Conservation (phyloP, 768 basidiomycete genomes). For the Guyanaporus albipodus region DNA sequence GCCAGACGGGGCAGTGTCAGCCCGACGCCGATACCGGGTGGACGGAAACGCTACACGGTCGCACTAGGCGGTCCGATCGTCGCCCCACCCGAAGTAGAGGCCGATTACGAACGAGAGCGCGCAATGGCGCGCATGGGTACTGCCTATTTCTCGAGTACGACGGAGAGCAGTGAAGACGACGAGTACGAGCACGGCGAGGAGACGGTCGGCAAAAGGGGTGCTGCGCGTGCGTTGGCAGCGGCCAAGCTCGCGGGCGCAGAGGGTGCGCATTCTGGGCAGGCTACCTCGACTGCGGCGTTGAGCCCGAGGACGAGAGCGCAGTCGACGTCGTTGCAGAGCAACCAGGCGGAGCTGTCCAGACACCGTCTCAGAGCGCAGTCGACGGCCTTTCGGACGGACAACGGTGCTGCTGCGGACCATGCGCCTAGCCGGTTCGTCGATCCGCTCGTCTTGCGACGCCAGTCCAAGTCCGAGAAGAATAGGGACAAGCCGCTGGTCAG, state of each 20-base stretch:
- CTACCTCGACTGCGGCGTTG: background rate
- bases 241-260: slow-evolving; percentile 31
- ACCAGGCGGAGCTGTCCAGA: slow-evolving; percentile 23
- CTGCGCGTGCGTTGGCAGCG: slow-evolving; percentile 31
- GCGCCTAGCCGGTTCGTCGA: slow-evolving; percentile 60
- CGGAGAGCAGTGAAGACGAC: slow-evolving; percentile 35
- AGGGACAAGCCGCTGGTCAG: slow-evolving; percentile 38
- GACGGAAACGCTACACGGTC: slow-evolving; percentile 78
- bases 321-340: slow-evolving; percentile 40
- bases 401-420: slow-evolving; percentile 9
- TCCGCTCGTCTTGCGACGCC: slow-evolving; percentile 65
- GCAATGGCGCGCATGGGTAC: slow-evolving; percentile 33
- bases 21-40: slow-evolving; percentile 55
- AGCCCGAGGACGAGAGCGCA: slow-evolving; percentile 48
- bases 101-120: slow-evolving; percentile 29
- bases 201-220: slow-evolving; percentile 55
- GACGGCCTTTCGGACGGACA: slow-evolving; percentile 30
- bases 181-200: slow-evolving; percentile 34
- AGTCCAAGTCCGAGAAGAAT: slow-evolving; percentile 44
- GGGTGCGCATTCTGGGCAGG: slow-evolving; percentile 14
- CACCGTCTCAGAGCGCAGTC: slow-evolving; percentile 39
- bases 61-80: slow-evolving; percentile 75
- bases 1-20: slow-evolving; percentile 55
- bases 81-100: slow-evolving; percentile 28
- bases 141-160: slow-evolving; percentile 41